Conservation (phyloP, 345 rosid species). For the Toxicodendron radicans region DNA sequence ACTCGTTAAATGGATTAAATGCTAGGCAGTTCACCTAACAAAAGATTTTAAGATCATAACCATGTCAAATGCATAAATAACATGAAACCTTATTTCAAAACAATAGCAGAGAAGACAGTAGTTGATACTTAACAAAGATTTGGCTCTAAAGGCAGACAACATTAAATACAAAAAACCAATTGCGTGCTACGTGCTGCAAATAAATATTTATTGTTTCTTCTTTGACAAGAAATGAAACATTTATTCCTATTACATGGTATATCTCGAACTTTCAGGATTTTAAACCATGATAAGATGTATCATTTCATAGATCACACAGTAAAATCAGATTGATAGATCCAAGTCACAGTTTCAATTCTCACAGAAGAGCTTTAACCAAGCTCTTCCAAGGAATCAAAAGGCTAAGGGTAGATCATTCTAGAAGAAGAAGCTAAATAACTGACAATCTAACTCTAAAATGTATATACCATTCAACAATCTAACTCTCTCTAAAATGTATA, state of each 20-base stretch:
- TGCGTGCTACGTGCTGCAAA: not conserved
- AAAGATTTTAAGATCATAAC: slow-evolving; percentile 4
- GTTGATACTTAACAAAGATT: not conserved
- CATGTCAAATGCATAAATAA: slow-evolving; percentile 4
- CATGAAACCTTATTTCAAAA: not conserved
- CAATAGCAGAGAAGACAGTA: not conserved
- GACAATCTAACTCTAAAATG: not conserved
- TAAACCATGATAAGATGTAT: not conserved
- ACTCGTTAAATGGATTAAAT: slow-evolving; percentile 95
- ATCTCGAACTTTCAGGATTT: not conserved
- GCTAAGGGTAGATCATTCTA: not conserved
- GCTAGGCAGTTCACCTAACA: slow-evolving; percentile 94
- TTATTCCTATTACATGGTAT: not conserved
- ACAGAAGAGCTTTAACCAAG: not conserved
- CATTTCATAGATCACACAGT: slow-evolving; percentile 7
- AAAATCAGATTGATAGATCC: not conserved
- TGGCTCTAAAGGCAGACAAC: not conserved
- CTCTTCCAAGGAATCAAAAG: not conserved
- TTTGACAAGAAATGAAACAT: no score
- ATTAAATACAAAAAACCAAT: not conserved
- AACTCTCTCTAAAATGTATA: no score
- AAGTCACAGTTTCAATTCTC: not conserved
- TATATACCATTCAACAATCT: no score
- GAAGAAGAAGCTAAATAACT: not conserved
- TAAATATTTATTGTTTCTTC: not conserved